Evolutionary conservation across 108 stramenopile species (phyloP).

Genomic region (Skeletonema tropicum): DNA sequence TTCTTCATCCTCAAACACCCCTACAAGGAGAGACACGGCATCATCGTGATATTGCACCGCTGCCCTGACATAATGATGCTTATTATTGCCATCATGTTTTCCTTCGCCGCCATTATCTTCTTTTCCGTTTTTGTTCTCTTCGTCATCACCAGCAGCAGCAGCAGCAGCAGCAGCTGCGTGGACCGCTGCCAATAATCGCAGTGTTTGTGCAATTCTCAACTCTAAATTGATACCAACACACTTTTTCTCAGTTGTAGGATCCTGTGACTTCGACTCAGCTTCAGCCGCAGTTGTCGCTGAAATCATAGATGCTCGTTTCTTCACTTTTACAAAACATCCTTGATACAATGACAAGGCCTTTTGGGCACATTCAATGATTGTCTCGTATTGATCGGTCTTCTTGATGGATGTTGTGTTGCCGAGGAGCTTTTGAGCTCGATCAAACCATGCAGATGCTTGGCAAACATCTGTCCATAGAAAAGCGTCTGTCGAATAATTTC

Average conservation of each 20-base stretch:
- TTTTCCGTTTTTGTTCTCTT: background rate
- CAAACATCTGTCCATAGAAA: constrained; percentile 22
- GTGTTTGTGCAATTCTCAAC: constrained; percentile 35
- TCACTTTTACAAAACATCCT: constrained; percentile 9
- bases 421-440: constrained; percentile 4
- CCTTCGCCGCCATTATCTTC: background rate
- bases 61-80: constrained; percentile 6
- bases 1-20: constrained; percentile 34
- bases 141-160: background rate
- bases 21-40: constrained; percentile 39
- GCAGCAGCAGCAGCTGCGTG: background rate
- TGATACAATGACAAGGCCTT: constrained; percentile 9
- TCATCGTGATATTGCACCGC: constrained; percentile 34
- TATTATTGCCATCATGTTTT: background rate
- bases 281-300: background rate
- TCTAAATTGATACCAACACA: constrained; percentile 28
- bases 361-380: background rate
- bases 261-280: background rate
- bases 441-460: constrained; percentile 27
- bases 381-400: background rate
- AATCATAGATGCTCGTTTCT: background rate
- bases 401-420: background rate
- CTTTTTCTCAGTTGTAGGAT: background rate
- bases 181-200: constrained; percentile 27
- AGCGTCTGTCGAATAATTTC: constrained; percentile 2